These are phyloP conservation scores for Xerocomellus intermedius DNA, from an alignment of 768 basidiomycete species.

Conservation along the genomic window DNA sequence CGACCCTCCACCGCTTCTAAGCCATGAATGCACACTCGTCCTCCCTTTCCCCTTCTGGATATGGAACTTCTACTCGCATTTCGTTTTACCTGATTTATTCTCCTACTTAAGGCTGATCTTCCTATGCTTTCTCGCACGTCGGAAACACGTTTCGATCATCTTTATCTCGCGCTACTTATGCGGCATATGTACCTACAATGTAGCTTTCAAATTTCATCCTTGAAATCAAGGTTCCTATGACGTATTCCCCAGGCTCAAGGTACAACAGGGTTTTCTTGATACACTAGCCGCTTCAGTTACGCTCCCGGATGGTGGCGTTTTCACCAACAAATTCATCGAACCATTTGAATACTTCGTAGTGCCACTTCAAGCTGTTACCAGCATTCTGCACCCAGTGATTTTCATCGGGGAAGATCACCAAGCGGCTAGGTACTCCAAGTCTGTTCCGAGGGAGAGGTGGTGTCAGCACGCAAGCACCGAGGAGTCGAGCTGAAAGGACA, in stretches of 20 bases:
- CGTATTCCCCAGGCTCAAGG: background rate
- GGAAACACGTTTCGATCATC: constrained; percentile 9
- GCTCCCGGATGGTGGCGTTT: constrained; percentile 1
- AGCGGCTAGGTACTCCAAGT: constrained; percentile 65
- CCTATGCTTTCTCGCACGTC: constrained; percentile 2
- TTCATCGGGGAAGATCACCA: constrained; percentile 86
- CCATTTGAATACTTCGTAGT: constrained; percentile 92
- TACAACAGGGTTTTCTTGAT: background rate
- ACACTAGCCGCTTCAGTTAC: constrained; percentile 7
- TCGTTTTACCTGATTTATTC: constrained; percentile 11
- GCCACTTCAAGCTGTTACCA: constrained; percentile 90
- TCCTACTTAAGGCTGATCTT: constrained; percentile 7
- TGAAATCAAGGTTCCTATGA: background rate
- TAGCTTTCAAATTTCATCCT: constrained; percentile 5
- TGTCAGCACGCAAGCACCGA: background rate
- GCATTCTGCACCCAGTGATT: constrained; percentile 91
- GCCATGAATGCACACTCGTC: constrained; percentile 4
- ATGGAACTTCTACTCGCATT: background rate
- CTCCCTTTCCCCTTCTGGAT: background rate
- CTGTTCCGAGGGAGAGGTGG: constrained; percentile 35
- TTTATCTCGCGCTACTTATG: background rate
- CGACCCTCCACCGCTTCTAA: constrained; percentile 5
- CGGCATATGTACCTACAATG: constrained; percentile 6
- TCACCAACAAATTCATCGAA: constrained; percentile 65
- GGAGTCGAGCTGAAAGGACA: constrained; percentile 11